Evolutionary conservation across 495 filamentous ascomycete genomes (phyloP), one percentile per base, ranked within the genome.

Genomic region (Achaetomiella virescens): DNA sequence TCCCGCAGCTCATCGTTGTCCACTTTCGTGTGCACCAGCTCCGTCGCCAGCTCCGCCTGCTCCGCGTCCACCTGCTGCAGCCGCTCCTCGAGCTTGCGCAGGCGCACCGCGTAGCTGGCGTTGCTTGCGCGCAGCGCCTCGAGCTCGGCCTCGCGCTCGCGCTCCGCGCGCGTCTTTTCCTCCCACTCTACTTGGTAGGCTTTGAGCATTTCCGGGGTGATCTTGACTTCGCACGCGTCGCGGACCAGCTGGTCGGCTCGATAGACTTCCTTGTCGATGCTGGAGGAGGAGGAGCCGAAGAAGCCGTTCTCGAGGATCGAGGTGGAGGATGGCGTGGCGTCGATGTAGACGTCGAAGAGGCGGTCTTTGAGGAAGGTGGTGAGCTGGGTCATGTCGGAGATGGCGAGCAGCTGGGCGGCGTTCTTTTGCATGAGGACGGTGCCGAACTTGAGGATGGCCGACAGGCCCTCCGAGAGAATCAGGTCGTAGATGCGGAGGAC

Each of bases 341-440:
- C 93, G 52, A 97, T 95, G 66, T 99, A 99, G 41, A 88, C 89
- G 69, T 99, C 93, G 54, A 99, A 97, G 3, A 99, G 65, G 17
- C 86, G 85, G 66, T 97, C 95, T 66, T 96, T 96, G 27, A 99
- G 74, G 74, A 92, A 97, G 18, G 76, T 84, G 1, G 90, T 96
- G 33, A 99, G 78, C 14, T 82, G 76, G 20, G 81, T 75, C 90
- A 99, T 97, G 65, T 97, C 93, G 27, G 84, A 84, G 87, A 96
- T 93, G 20, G 66, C 81, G 42, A 97, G 79, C n/a, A 99, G 75
- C 0, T 82, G 73, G 24, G 83, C 72, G 2, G 86, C 78, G 65
- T 97, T 99, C 68, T 95, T 93, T 54, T 90, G 87, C 91, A 99
- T 97, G 40, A 97, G 81, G 18, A 89, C 88, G 55, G 96, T 86